phyloP scores from a whole-genome alignment of 1,139 yeast genomes.

The Scheffersomyces segobiensis region DNA sequence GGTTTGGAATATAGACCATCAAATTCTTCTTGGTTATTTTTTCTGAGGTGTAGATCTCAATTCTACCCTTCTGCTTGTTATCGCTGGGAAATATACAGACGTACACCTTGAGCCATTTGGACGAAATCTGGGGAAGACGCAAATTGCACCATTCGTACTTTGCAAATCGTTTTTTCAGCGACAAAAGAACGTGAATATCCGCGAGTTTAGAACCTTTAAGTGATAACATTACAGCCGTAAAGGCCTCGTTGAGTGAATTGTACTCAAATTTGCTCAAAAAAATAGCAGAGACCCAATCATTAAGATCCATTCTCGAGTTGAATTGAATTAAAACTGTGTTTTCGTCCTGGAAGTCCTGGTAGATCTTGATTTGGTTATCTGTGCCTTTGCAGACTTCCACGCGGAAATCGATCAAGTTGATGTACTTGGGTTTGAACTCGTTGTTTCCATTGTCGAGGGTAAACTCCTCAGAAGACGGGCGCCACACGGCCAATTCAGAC shows the following conservation, averaged over 20 bases:
- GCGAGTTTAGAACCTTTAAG: slow-evolving; percentile 52
- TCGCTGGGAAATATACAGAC: slow-evolving; percentile 47
- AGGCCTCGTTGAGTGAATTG: slow-evolving; percentile 53
- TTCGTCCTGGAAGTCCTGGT: slow-evolving; percentile 39
- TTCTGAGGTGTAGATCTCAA: slow-evolving; percentile 50
- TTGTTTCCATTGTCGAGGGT: slow-evolving; percentile 26
- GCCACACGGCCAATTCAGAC: slow-evolving; percentile 52
- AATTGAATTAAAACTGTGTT: slow-evolving; percentile 36
- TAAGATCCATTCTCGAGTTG: slow-evolving; percentile 30
- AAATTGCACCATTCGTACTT: slow-evolving; percentile 59
- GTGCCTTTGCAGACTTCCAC: slow-evolving; percentile 21
- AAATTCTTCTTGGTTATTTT: slow-evolving; percentile 44
- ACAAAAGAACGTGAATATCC: slow-evolving; percentile 54
- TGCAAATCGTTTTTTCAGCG: slow-evolving; percentile 45
- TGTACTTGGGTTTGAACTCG: slow-evolving; percentile 46
- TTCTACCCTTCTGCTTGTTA: slow-evolving; percentile 40
- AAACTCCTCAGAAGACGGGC: slow-evolving; percentile 27
- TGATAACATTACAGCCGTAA: slow-evolving; percentile 57
- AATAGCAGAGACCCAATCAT: slow-evolving; percentile 48
- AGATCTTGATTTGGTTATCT: slow-evolving; percentile 29
- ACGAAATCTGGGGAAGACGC: slow-evolving; percentile 55
- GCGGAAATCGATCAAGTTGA: slow-evolving; percentile 50
- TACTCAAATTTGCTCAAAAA: slow-evolving; percentile 51
- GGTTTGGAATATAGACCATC: slow-evolving; percentile 45
- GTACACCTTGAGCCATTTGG: slow-evolving; percentile 55